Percentiles rank a stretch among this genome's conserved stretches.
phyloP scores from a whole-genome alignment of 805 yeast genomes.

The Lipomyces chichibuensis region DNA sequence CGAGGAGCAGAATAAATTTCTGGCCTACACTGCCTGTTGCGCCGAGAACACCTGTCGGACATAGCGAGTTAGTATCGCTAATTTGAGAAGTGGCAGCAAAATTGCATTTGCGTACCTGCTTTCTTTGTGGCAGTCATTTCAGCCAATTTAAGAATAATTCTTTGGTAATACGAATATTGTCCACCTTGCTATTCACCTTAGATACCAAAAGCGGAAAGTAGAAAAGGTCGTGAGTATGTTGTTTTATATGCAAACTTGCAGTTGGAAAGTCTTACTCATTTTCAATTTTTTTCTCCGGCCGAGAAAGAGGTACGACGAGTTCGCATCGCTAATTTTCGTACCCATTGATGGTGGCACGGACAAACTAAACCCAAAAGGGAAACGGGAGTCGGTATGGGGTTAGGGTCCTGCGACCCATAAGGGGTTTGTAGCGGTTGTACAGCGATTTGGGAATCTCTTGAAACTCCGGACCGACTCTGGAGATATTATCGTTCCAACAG shows the following conservation, averaged over 20 bases:
- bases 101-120: conserved; percentile 34
- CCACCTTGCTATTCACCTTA: neutral
- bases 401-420: no score
- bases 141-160: neutral
- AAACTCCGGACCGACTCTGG: no score
- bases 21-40: conserved; percentile 99
- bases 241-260: neutral
- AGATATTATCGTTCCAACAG: no score
- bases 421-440: no score
- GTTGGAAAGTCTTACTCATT: neutral
- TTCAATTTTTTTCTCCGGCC: neutral
- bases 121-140: conserved; percentile 35
- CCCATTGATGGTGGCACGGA: neutral
- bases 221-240: neutral
- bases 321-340: neutral
- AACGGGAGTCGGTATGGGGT: no score
- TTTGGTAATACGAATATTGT: neutral
- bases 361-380: no score
- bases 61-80: neutral
- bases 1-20: conserved; percentile 81
- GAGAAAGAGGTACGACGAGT: neutral
- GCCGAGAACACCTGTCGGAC: conserved; percentile 77
- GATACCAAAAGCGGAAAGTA: neutral
- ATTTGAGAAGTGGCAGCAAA: neutral
- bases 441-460: no score